phyloP scores from a whole-genome alignment of 2,329 filamentous ascomycete genomes.

The Aspergillus tamarii region DNA sequence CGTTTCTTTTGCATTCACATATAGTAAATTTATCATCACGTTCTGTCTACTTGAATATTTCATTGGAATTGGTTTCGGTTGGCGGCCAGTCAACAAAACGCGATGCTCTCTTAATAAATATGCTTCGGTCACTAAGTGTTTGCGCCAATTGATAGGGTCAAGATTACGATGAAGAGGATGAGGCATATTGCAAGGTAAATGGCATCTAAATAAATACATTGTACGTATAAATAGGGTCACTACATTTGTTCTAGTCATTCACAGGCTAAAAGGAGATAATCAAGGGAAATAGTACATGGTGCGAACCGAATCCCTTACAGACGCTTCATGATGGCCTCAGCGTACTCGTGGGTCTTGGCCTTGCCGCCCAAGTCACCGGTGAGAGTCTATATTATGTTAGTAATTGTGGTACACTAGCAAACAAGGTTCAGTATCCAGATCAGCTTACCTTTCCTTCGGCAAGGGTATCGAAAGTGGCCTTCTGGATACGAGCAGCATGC shows the following conservation, averaged over 20 bases:
- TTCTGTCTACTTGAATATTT: background rate
- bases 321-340: constrained; percentile 81
- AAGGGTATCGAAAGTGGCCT: constrained; percentile 91
- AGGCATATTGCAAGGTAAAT: constrained; percentile 6
- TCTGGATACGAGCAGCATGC: constrained; percentile 86
- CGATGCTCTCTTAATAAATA: background rate
- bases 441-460: constrained; percentile 82
- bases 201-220: constrained; percentile 37
- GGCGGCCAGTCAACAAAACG: background rate
- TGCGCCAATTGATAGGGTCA: background rate
- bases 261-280: constrained; percentile 36
- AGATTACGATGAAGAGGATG: background rate
- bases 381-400: constrained; percentile 58
- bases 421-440: background rate
- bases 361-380: constrained; percentile 96
- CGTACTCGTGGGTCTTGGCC: constrained; percentile 94
- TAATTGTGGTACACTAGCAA: background rate
- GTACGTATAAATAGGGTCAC: constrained; percentile 35
- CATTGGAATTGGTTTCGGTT: background rate
- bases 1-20: constrained; percentile 15
- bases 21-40: background rate
- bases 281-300: constrained; percentile 42
- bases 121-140: background rate
- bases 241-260: constrained; percentile 42
- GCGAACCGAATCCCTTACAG: constrained; percentile 45